A percentile compares a stretch with the other conserved stretches of the same genome.
Evolutionary conservation across 495 filamentous ascomycete genomes (phyloP).

Genomic region (Zalerion maritima): DNA sequence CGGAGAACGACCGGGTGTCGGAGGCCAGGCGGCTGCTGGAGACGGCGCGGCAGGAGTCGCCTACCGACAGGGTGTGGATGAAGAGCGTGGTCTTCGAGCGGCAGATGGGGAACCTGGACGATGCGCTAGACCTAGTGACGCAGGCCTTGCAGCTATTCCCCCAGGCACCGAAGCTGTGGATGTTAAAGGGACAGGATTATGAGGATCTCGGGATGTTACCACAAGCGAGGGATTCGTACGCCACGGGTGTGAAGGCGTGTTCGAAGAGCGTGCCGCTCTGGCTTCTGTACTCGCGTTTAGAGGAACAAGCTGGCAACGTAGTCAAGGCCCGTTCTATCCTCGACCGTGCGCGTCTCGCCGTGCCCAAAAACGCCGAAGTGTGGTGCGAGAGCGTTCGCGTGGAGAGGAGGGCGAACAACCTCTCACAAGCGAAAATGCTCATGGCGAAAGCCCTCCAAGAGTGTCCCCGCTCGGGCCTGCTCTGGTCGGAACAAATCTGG

Average conservation of each 20-base stretch:
- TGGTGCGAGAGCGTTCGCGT: constrained; percentile 88
- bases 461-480: constrained; percentile 70
- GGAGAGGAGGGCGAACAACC: constrained; percentile 77
- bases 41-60: constrained; percentile 69
- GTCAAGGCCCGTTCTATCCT: constrained; percentile 89
- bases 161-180: constrained; percentile 77
- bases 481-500: constrained; percentile 93
- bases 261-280: constrained; percentile 73
- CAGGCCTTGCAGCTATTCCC: constrained; percentile 84
- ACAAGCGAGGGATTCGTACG: constrained; percentile 83
- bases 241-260: constrained; percentile 74
- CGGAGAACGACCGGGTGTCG: constrained; percentile 65
- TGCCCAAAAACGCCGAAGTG: constrained; percentile 70
- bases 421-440: constrained; percentile 65
- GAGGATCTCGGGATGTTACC: constrained; percentile 59
- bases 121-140: constrained; percentile 72
- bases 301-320: constrained; percentile 69
- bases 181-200: constrained; percentile 98
- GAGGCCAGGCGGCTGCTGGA: constrained; percentile 68
- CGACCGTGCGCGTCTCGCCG: constrained; percentile 72
- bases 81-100: constrained; percentile 88
- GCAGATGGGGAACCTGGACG: constrained; percentile 60
- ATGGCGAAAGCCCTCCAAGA: constrained; percentile 92
- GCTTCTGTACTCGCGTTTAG: constrained; percentile 73
- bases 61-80: constrained; percentile 93